These are phyloP conservation scores for Salix caprea DNA, from an alignment of 345 rosid genomes.

Conservation along the genomic window DNA sequence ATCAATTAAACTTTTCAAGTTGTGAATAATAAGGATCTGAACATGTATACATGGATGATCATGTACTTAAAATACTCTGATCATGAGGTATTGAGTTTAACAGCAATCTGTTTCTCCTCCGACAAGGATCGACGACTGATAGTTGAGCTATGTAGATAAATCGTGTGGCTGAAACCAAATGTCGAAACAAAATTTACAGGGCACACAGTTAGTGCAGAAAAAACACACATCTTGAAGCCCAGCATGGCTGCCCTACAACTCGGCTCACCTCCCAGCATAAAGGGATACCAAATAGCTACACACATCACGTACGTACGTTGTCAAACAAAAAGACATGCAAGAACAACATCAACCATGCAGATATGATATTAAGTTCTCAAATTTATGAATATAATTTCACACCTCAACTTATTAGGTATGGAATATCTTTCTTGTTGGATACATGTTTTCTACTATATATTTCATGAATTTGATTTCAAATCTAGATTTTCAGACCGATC, in stretches of 20 bases:
- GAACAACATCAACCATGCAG: constrained; percentile 1
- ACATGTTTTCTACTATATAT: not conserved
- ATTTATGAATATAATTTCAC: not conserved
- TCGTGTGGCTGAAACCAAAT: too few species aligned
- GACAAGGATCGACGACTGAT: not conserved
- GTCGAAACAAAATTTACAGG: not conserved
- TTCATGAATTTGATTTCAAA: not conserved
- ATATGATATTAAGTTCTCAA: not conserved
- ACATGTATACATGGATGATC: not conserved
- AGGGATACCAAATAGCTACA: too few species aligned
- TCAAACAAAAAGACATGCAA: not conserved
- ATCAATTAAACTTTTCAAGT: too few species aligned
- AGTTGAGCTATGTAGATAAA: not conserved
- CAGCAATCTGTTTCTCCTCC: too few species aligned
- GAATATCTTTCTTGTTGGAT: not conserved
- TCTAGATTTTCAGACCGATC: not conserved
- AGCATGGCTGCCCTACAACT: constrained; percentile 20
- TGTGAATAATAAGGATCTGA: too few species aligned
- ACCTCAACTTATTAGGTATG: not conserved
- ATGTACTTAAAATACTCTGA: not conserved
- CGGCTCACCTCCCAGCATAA: constrained; percentile 20
- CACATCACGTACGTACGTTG: not conserved
- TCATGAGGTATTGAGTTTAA: not conserved
- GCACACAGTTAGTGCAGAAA: not conserved
- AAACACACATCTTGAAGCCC: not conserved